Base-by-base conservation (phyloP, 2,329 filamentous ascomycete species). In the Aureobasidium namibiae region DNA sequence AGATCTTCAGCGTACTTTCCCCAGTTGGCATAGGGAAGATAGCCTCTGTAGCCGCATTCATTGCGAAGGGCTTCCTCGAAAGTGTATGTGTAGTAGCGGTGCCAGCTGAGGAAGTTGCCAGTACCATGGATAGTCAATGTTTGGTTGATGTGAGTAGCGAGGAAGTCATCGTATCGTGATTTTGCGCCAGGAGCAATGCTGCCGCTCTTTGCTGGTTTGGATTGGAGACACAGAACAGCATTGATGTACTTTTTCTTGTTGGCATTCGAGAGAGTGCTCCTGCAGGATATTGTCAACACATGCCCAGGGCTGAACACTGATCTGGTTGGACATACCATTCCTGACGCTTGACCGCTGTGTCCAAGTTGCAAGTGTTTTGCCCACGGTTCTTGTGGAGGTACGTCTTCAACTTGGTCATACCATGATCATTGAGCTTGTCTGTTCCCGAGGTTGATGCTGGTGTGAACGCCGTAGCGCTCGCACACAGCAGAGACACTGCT, bases 21-120 rank as follows among this genome's bases (percentile, higher is more conserved):
- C 78, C 80, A 83, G 67, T 82, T 78, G 71, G 76, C 77, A 70
- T 81, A 82, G 67, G 75, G 75, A 48, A 74, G 71, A 42, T 69
- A 69, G 52, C 73, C 74, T 9, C 63, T 69, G 60, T 76, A 78
- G 36, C 73, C 73, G 56, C 75, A 77, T 60, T 77, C 75, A 11
- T 72, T 61, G 16, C 67, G 68, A 2, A 77, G 67, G 1, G 72
- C 72, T 52, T 73, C 66, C 56, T 78, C 75, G 61, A 75, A 76
- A 1, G 69, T 65, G 68, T 76, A 72, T 7, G 68, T 71, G 61
- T 72, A 75, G 63, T 75, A 74, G 2, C 74, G 68, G 61, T 77
- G 74, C 74, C 75, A 76, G 39, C 49, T 59, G 44, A 61, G 31
- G 24, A 63, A 63, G 38, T 60, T 63, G 26, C 62, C 63, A 10